These are phyloP conservation scores for Priceomyces carsonii DNA, from an alignment of 805 yeast species.

Conservation along the genomic window DNA sequence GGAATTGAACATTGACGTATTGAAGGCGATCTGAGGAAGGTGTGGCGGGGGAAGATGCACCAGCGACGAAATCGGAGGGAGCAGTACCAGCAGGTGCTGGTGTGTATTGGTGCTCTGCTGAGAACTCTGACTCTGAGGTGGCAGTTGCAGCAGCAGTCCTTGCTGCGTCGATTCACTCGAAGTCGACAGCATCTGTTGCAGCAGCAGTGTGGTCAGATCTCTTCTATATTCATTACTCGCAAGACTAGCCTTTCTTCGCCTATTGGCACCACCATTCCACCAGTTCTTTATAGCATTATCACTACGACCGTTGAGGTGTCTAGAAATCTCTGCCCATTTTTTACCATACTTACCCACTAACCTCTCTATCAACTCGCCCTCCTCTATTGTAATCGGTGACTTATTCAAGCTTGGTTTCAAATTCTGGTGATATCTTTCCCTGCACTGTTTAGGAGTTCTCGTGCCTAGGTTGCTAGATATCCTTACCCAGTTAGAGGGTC, in stretches of 20 bases:
- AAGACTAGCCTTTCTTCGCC: slow-evolving; percentile 58
- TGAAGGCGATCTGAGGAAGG: slow-evolving; percentile 38
- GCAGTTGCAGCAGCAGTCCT: slow-evolving; percentile 1
- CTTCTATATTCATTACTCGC: slow-evolving; percentile 5
- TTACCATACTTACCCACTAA: slow-evolving; percentile 80
- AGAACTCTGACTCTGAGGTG: slow-evolving; percentile 5
- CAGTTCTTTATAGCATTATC: slow-evolving; percentile 92
- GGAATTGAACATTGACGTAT: slow-evolving; percentile 40
- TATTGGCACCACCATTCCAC: slow-evolving; percentile 95
- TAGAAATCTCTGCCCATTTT: slow-evolving; percentile 91
- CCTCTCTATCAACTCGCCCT: slow-evolving; percentile 78
- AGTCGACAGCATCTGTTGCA: no score
- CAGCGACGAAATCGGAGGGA: no score
- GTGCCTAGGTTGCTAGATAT: slow-evolving; percentile 72
- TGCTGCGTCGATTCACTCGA: background rate
- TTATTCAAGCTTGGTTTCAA: slow-evolving; percentile 81
- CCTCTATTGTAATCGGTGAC: slow-evolving; percentile 80
- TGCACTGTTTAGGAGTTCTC: slow-evolving; percentile 87
- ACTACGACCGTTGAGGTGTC: slow-evolving; percentile 83
- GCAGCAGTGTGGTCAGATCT: background rate
- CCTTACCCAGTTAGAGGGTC: slow-evolving; percentile 88
- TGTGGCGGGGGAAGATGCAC: slow-evolving; percentile 13
- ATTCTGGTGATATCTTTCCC: slow-evolving; percentile 91
- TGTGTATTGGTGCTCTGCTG: no score
- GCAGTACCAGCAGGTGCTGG: no score